These are phyloP conservation scores for Candida parachauliodes DNA, from an alignment of 805 yeast genomes.

Conservation along the genomic window DNA sequence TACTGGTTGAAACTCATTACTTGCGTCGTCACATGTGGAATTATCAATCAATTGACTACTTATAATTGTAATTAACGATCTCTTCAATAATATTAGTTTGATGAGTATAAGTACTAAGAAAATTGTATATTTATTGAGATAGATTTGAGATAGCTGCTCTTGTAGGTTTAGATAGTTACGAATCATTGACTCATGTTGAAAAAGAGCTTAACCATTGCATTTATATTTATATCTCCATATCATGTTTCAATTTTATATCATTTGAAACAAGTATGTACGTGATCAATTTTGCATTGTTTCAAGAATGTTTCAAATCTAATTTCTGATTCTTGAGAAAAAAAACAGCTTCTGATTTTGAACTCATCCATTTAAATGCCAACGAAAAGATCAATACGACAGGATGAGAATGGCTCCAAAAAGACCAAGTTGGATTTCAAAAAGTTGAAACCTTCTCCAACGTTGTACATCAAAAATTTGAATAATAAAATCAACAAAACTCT, in stretches of 20 bases:
- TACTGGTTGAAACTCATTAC: conserved; percentile 9
- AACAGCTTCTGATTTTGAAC: too few species aligned
- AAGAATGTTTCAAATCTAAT: conserved; percentile 4
- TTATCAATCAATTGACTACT: conserved; percentile 36
- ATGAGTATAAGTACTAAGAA: conserved; percentile 51
- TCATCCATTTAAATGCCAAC: background rate
- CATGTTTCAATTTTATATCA: too few species aligned
- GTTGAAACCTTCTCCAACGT: conserved; percentile 36
- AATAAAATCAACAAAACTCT: conserved; percentile 46
- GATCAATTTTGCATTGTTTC: conserved; percentile 42
- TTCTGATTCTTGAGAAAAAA: too few species aligned
- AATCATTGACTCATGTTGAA: background rate
- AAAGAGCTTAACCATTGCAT: too few species aligned
- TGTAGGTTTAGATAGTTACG: conserved; percentile 34
- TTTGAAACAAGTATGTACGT: conserved; percentile 38
- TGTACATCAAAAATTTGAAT: conserved; percentile 58
- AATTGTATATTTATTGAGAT: conserved; percentile 65
- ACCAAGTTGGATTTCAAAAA: conserved; percentile 7
- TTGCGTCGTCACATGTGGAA: conserved; percentile 9
- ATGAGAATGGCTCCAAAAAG: conserved; percentile 8
- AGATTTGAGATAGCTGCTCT: conserved; percentile 60
- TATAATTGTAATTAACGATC: conserved; percentile 31
- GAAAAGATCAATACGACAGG: conserved; percentile 2
- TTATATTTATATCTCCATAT: too few species aligned
- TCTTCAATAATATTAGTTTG: conserved; percentile 57